These are phyloP conservation scores for Begonia loranthoides DNA, from an alignment of 306 rosid species.

Conservation along the genomic window DNA sequence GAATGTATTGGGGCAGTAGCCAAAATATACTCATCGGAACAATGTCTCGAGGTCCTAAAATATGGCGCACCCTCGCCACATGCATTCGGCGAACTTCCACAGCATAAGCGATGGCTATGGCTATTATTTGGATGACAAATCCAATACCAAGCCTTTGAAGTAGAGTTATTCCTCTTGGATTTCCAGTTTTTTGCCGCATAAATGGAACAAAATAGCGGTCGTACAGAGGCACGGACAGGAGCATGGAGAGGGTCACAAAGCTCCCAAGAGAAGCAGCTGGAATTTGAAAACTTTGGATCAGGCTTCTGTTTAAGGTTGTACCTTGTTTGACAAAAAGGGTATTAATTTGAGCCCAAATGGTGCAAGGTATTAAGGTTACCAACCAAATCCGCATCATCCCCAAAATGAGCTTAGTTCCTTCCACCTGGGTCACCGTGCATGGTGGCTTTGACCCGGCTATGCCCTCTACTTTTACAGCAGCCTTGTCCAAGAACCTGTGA, in stretches of 20 bases:
- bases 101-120: conserved; percentile 30
- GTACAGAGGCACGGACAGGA: conserved; percentile 35
- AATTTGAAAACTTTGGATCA: conserved; percentile 17
- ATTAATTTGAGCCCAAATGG: conserved; percentile 58
- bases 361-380: conserved; percentile 57
- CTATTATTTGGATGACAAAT: conserved; percentile 33
- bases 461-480: conserved; percentile 35
- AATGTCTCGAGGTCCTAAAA: conserved; percentile 27
- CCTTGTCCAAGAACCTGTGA: conserved; percentile 62
- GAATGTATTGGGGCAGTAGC: conserved; percentile 52
- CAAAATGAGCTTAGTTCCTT: conserved; percentile 40
- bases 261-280: conserved; percentile 52
- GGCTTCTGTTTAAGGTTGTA: conserved; percentile 32
- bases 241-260: conserved; percentile 48
- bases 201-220: conserved; percentile 47
- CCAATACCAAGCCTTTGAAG: conserved; percentile 44
- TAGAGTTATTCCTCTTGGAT: conserved; percentile 42
- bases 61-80: conserved; percentile 21
- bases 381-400: conserved; percentile 59
- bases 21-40: conserved; percentile 74
- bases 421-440: conserved; percentile 62
- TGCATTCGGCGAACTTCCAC: conserved; percentile 42
- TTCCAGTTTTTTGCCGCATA: conserved; percentile 30
- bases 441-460: conserved; percentile 16
- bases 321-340: conserved; percentile 65